Percentiles rank a stretch among this genome's conserved stretches.
phyloP scores from a whole-genome alignment of 257 asterid species.

The Haberlea rhodopensis region DNA sequence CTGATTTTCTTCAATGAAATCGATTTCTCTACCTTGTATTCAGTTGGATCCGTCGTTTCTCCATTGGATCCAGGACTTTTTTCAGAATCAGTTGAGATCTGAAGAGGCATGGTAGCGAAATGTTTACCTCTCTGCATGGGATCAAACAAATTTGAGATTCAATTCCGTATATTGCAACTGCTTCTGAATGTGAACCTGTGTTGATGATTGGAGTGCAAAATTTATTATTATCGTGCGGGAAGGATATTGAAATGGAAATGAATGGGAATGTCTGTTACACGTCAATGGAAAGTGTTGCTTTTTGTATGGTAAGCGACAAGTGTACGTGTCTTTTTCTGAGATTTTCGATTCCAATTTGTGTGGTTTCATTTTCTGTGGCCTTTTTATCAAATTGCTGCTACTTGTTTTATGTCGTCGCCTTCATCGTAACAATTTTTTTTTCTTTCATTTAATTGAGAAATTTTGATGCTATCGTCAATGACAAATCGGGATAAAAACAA shows the following conservation, averaged over 20 bases:
- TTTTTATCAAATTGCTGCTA: not conserved
- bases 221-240: too few species aligned
- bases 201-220: too few species aligned
- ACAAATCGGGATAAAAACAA: too few species aligned
- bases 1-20: not conserved
- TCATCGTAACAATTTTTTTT: too few species aligned
- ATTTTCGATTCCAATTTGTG: slow-evolving; percentile 35
- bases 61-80: not conserved
- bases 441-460: too few species aligned
- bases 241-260: too few species aligned
- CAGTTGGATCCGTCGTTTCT: not conserved
- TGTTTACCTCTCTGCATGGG: not conserved
- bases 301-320: slow-evolving; percentile 41
- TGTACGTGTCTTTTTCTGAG: slow-evolving; percentile 34
- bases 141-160: not conserved
- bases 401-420: not conserved
- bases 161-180: too few species aligned
- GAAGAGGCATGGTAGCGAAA: slow-evolving; percentile 16
- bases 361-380: slow-evolving; percentile 28
- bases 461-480: too few species aligned
- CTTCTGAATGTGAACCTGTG: too few species aligned
- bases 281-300: slow-evolving; percentile 23
- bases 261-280: too few species aligned
- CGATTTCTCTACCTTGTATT: not conserved
- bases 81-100: not conserved